These are phyloP conservation scores for Agrocybe pediades DNA, from an alignment of 768 basidiomycete genomes.

Conservation along the genomic window DNA sequence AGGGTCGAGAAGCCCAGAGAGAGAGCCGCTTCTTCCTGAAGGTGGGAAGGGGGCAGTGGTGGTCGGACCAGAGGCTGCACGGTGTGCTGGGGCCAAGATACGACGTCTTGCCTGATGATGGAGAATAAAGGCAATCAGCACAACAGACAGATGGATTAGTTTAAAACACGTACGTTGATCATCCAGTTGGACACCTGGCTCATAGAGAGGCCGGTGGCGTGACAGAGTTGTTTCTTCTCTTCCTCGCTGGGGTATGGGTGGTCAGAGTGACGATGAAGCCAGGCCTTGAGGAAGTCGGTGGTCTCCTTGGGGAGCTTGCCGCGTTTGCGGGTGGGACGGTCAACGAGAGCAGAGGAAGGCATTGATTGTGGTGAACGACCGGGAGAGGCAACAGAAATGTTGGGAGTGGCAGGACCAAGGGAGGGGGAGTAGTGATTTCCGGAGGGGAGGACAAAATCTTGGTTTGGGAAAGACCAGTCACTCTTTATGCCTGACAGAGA, in stretches of 20 bases:
- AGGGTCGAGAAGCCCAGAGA: slow-evolving; percentile 42
- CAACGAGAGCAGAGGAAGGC: slow-evolving; percentile 61
- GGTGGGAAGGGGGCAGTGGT: slow-evolving; percentile 75
- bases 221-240: slow-evolving; percentile 88
- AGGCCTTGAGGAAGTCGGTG: slow-evolving; percentile 86
- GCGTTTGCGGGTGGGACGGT: slow-evolving; percentile 79
- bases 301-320: slow-evolving; percentile 91
- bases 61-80: slow-evolving; percentile 73
- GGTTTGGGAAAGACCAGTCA: slow-evolving; percentile 71
- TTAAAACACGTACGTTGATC: slow-evolving; percentile 70
- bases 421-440: slow-evolving; percentile 44
- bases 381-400: slow-evolving; percentile 44
- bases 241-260: slow-evolving; percentile 90
- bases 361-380: slow-evolving; percentile 52
- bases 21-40: slow-evolving; percentile 42
- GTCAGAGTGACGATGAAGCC: slow-evolving; percentile 86
- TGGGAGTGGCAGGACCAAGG: slow-evolving; percentile 44
- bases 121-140: slow-evolving; percentile 14
- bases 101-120: slow-evolving; percentile 69
- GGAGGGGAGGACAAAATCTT: slow-evolving; percentile 56
- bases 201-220: slow-evolving; percentile 86
- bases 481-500: slow-evolving; percentile 58
- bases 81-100: slow-evolving; percentile 81
- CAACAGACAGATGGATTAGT: slow-evolving; percentile 2
- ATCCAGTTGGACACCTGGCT: slow-evolving; percentile 92